Base-by-base conservation (phyloP, 305 asterid species). In the Solanum hybrid region DNA sequence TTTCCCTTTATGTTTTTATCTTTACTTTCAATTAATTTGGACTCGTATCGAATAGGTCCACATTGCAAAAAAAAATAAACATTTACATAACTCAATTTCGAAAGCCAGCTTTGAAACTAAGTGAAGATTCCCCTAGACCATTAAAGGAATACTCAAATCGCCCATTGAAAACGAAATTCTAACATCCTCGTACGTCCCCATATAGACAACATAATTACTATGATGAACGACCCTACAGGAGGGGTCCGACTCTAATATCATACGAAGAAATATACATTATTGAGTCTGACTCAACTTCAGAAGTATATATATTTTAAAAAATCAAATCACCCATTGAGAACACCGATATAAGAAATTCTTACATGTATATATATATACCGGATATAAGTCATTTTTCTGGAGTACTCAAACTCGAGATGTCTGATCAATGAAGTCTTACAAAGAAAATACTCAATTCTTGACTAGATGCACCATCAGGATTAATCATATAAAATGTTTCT, bases 401-500 rank as follows among this genome's bases (percentile, higher is more conserved):
- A 61, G 11, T 57, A 7, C 26, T 14, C 46, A 77, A 71, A 33
- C 13, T 34, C 12, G n/a, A 37, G 64, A 37, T 8, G 6, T 31
- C 81, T 16, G 14, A 29, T 76, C 80, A 87, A 39, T 74, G 92
- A 34, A 77, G 76, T 89, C 99, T 94, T 3, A 95, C 93, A 57
- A 97, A 95, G 93, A 95, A 97, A 80, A 97, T 94, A 88, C 98
- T 97, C 88, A 97, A 96, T 93, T 97, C 99, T 91, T 97, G 99
- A 0, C 94, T 95, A 3, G 96, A 92, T 5, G 98, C 94, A n/a
- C 95, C 99, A 89, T 97, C 99, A 16, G 98, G 99, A 91, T 96
- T 97, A 18, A 97, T 94, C 99, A 96, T 96, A 73, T 97, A 96
- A 77, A 95, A 93, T 16, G 98, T 94, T 91, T 97, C 98, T 0